These are phyloP conservation scores for Penicillium sp. DNA, from an alignment of 2,329 filamentous ascomycete species.

Conservation along the genomic window DNA sequence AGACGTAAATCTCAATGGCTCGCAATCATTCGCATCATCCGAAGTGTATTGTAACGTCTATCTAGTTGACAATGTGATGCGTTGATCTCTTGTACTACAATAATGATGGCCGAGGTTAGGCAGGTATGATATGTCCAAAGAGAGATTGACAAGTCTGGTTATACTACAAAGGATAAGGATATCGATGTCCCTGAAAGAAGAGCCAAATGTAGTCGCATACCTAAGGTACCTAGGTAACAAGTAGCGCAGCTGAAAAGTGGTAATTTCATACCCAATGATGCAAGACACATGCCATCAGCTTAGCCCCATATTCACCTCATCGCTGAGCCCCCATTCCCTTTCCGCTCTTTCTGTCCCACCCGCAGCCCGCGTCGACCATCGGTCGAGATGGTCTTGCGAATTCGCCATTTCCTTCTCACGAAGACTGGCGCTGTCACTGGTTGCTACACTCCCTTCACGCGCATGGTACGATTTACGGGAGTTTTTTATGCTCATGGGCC, in stretches of 20 bases:
- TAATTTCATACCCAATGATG: background rate
- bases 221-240: background rate
- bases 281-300: constrained; percentile 53
- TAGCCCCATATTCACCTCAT: constrained; percentile 80
- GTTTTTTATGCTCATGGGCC: constrained; percentile 33
- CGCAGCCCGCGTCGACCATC: constrained; percentile 55
- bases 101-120: no score
- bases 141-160: background rate
- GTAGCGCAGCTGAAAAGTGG: background rate
- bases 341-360: constrained; percentile 52
- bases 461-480: constrained; percentile 30
- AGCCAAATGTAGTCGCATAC: no score
- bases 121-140: no score
- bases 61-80: no score
- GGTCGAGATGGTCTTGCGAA: constrained; percentile 51
- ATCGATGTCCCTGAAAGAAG: background rate
- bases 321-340: constrained; percentile 72
- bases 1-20: constrained; percentile 8
- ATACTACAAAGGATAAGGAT: constrained; percentile 2
- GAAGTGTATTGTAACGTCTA: no score
- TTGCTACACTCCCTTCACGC: constrained; percentile 26
- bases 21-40: constrained; percentile 30
- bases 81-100: no score
- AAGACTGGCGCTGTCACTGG: constrained; percentile 35
- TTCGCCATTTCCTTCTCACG: constrained; percentile 41